phyloP scores from a whole-genome alignment of 2,329 filamentous ascomycete species.

The Calycina herbarum region DNA sequence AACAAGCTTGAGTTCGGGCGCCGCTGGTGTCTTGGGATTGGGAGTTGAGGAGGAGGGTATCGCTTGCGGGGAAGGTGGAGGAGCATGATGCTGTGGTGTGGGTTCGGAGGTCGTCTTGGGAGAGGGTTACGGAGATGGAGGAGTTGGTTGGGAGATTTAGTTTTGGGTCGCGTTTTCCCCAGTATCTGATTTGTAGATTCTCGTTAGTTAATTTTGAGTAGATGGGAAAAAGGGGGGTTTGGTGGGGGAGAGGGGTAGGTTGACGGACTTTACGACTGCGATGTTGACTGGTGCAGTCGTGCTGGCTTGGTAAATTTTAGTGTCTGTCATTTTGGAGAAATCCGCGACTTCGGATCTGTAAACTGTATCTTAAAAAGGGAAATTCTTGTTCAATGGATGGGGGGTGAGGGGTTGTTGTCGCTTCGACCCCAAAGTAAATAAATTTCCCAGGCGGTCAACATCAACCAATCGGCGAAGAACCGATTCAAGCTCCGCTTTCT shows the following conservation, averaged over 20 bases:
- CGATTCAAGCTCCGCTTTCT: neutral
- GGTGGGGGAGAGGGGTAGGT: conserved; percentile 23
- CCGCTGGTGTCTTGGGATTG: conserved; percentile 80
- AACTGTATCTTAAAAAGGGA: neutral
- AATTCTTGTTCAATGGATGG: conserved; percentile 10
- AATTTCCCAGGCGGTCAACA: conserved; percentile 24
- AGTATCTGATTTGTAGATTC: conserved; percentile 59
- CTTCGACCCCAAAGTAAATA: conserved; percentile 10
- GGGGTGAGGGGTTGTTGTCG: neutral
- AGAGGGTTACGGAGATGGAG: conserved; percentile 94
- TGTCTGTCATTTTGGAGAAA: conserved; percentile 34
- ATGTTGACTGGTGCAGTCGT: conserved; percentile 98
- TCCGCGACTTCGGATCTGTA: neutral
- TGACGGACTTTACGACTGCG: conserved; percentile 83
- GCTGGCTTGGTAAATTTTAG: conserved; percentile 78
- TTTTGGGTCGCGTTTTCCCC: conserved; percentile 93
- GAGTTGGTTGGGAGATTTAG: conserved; percentile 98
- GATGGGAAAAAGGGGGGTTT: conserved; percentile 19
- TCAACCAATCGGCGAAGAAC: conserved; percentile 27
- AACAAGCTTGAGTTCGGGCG: conserved; percentile 90
- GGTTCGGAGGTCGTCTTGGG: conserved; percentile 88
- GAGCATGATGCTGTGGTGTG: conserved; percentile 95
- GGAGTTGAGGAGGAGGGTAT: conserved; percentile 83
- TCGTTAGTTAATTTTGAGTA: conserved; percentile 17
- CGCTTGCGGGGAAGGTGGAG: conserved; percentile 61